Conservation (phyloP, 139 green algal genomes). For the Zygnema circumcarinatum region DNA sequence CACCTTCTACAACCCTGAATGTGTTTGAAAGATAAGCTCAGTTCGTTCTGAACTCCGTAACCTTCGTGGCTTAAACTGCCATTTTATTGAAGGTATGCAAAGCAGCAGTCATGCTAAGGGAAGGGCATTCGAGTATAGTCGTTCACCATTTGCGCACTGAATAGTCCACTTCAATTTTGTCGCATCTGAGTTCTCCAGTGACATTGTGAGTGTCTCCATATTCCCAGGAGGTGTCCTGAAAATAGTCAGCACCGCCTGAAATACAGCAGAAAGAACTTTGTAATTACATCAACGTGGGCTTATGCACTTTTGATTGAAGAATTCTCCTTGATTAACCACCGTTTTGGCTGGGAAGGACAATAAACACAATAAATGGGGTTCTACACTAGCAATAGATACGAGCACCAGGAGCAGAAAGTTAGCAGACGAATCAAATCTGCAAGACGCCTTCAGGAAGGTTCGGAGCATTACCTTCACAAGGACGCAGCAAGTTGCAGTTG, state of each 20-base stretch:
- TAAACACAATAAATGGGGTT: constrained; percentile 7
- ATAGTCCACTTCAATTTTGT: constrained; percentile 44
- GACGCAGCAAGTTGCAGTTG: constrained; percentile 12
- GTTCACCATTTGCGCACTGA: constrained; percentile 43
- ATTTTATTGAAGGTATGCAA: too few species aligned
- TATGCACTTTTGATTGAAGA: background rate
- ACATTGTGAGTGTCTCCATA: constrained; percentile 47
- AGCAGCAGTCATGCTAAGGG: too few species aligned
- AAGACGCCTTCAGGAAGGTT: background rate
- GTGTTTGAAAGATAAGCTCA: too few species aligned
- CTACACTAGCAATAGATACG: background rate
- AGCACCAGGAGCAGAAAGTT: background rate
- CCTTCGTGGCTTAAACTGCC: too few species aligned
- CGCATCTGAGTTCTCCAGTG: constrained; percentile 26
- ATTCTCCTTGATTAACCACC: background rate
- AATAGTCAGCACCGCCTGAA: constrained; percentile 43
- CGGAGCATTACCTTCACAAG: constrained; percentile 45
- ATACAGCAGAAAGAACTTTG: background rate
- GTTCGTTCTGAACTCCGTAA: too few species aligned
- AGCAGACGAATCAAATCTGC: background rate
- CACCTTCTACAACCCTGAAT: too few species aligned
- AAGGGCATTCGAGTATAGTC: too few species aligned
- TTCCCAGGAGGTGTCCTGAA: constrained; percentile 51
- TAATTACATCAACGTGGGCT: background rate
- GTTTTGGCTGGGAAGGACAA: background rate